These are phyloP conservation scores for Phytomonas sp. DNA, from an alignment of 208 protist species.

Conservation along the genomic window DNA sequence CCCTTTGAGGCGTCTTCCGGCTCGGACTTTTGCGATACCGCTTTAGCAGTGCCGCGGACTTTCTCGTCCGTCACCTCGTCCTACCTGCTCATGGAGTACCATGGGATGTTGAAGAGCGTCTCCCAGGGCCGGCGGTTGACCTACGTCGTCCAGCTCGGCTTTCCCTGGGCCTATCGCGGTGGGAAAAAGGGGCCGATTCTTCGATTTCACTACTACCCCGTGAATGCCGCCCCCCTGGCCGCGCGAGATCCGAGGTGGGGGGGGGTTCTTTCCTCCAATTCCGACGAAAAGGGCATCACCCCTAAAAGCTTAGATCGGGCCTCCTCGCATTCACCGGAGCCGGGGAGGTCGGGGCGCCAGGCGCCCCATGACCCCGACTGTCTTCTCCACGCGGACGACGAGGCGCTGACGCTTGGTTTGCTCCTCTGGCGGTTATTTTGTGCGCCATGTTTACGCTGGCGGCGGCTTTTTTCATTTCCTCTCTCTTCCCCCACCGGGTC, in stretches of 20 bases:
- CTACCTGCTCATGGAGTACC: slow-evolving; percentile 24
- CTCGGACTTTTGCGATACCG: background rate
- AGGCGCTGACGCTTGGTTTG: slow-evolving; percentile 24
- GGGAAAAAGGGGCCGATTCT: slow-evolving; percentile 12
- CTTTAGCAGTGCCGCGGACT: background rate
- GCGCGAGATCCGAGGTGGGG: background rate
- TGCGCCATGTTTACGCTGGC: slow-evolving; percentile 20
- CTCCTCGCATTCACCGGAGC: background rate
- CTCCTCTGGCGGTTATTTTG: slow-evolving; percentile 40
- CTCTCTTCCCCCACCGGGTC: background rate
- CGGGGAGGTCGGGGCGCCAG: background rate
- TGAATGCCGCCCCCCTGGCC: slow-evolving; percentile 18
- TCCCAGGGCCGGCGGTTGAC: slow-evolving; percentile 17
- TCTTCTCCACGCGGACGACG: background rate
- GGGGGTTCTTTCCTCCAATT: background rate
- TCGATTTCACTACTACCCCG: slow-evolving; percentile 20
- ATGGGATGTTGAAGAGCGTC: slow-evolving; percentile 26
- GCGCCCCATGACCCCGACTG: background rate
- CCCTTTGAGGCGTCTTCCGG: slow-evolving; percentile 21
- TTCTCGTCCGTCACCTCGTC: slow-evolving; percentile 17
- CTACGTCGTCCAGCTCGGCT: slow-evolving; percentile 22
- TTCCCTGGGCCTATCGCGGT: slow-evolving; percentile 22
- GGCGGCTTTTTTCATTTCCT: background rate
- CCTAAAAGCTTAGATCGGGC: background rate
- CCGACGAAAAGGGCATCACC: background rate